A percentile compares a stretch with the other conserved stretches of the same genome.
Evolutionary conservation across 2,329 filamentous ascomycete species (phyloP).

Genomic region (Lojkania enalia): DNA sequence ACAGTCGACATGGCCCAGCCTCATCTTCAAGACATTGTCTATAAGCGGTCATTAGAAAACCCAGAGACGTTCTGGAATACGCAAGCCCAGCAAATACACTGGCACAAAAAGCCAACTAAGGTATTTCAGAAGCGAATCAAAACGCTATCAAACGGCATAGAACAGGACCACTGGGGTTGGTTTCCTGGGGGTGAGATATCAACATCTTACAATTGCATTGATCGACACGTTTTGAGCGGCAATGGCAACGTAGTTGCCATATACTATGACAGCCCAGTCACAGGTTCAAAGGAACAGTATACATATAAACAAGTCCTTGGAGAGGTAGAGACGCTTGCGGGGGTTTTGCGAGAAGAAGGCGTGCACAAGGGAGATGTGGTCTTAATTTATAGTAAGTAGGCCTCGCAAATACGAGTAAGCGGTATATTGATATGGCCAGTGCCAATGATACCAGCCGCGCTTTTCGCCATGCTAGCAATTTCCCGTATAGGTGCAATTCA

Average conservation of each 20-base stretch:
- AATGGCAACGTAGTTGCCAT: slow-evolving; percentile 74
- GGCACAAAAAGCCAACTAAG: slow-evolving; percentile 74
- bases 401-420: not conserved
- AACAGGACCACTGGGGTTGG: slow-evolving; percentile 83
- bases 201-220: slow-evolving; percentile 89
- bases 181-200: slow-evolving; percentile 87
- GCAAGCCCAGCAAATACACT: slow-evolving; percentile 75
- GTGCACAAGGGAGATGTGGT: slow-evolving; percentile 84
- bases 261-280: slow-evolving; percentile 86
- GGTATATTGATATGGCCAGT: slow-evolving; percentile 54
- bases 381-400: slow-evolving; percentile 76
- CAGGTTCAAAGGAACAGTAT: slow-evolving; percentile 68
- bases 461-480: slow-evolving; percentile 84
- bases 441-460: slow-evolving; percentile 90
- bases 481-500: slow-evolving; percentile 84
- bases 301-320: slow-evolving; percentile 76
- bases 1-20: not conserved
- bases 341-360: slow-evolving; percentile 79
- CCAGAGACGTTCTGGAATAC: slow-evolving; percentile 74
- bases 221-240: slow-evolving; percentile 80
- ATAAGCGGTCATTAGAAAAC: slow-evolving; percentile 63
- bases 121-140: slow-evolving; percentile 65
- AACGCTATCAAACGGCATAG: slow-evolving; percentile 62
- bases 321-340: slow-evolving; percentile 81
- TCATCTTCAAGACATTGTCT: slow-evolving; percentile 55